phyloP scores from a whole-genome alignment of 2,329 filamentous ascomycete species.

The Cladosporium sp. region DNA sequence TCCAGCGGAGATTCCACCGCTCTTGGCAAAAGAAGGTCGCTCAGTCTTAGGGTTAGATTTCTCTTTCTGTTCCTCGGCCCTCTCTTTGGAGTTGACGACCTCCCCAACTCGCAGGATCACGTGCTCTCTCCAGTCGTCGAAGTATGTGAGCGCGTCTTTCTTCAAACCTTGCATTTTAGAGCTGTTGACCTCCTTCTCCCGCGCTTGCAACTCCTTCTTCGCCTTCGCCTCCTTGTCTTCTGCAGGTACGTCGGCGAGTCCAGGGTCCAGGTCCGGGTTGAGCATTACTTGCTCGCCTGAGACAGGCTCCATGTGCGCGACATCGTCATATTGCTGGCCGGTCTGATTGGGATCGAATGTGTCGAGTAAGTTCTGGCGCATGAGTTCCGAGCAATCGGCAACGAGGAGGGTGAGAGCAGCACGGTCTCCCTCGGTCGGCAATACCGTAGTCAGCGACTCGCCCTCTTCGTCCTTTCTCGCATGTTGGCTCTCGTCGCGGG shows the following conservation, averaged over 20 bases:
- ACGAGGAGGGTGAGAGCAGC: constrained; percentile 42
- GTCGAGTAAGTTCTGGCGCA: constrained; percentile 39
- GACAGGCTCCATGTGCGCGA: constrained; percentile 5
- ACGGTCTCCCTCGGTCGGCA: constrained; percentile 37
- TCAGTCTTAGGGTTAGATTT: constrained; percentile 31
- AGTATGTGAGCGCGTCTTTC: constrained; percentile 62
- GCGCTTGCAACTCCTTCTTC: constrained; percentile 29
- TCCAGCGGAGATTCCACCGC: constrained; percentile 18
- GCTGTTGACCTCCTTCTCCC: constrained; percentile 46
- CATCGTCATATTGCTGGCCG: constrained; percentile 15
- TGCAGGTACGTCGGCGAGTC: constrained; percentile 10
- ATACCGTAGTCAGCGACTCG: constrained; percentile 40
- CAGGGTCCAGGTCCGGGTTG: constrained; percentile 11
- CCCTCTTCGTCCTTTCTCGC: constrained; percentile 23
- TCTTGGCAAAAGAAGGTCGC: constrained; percentile 4
- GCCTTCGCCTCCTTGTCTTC: constrained; percentile 19
- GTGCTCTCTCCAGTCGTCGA: constrained; percentile 71
- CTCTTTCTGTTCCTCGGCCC: constrained; percentile 29
- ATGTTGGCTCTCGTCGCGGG: constrained; percentile 13
- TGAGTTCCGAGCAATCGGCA: constrained; percentile 39
- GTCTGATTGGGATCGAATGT: constrained; percentile 36
- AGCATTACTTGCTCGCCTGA: constrained; percentile 10
- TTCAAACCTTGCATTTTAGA: constrained; percentile 58
- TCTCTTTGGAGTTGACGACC: constrained; percentile 43
- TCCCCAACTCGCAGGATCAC: constrained; percentile 67